Percentiles rank a stretch among this genome's conserved stretches.
Conservation (phyloP, 176 grass and related monocot species). For the Musa troglodytarum region DNA sequence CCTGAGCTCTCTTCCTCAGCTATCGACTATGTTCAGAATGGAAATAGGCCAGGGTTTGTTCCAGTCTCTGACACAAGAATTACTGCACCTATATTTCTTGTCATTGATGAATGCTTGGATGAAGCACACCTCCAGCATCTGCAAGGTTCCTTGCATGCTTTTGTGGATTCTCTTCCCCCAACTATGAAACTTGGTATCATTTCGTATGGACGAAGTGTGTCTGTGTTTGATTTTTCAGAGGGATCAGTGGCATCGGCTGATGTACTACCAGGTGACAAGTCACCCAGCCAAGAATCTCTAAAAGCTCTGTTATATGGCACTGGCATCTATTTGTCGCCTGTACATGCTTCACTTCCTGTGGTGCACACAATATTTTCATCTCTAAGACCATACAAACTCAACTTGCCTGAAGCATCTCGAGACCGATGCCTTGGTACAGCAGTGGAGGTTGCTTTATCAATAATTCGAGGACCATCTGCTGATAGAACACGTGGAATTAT, state of each 20-base stretch:
- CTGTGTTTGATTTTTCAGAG: constrained; percentile 94
- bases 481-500: constrained; percentile 77
- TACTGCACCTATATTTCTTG: constrained; percentile 64
- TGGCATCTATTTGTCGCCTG: constrained; percentile 69
- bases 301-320: constrained; percentile 78
- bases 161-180: constrained; percentile 66
- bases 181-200: constrained; percentile 71
- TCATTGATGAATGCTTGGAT: constrained; percentile 78
- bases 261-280: constrained; percentile 68
- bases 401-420: constrained; percentile 62
- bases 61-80: constrained; percentile 60
- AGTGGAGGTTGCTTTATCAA: constrained; percentile 70
- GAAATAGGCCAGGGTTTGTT: constrained; percentile 69
- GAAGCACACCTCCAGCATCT: constrained; percentile 82
- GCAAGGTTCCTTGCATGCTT: constrained; percentile 91
- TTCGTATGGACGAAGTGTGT: constrained; percentile 69
- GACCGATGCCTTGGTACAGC: constrained; percentile 83
- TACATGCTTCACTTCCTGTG: constrained; percentile 78
- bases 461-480: constrained; percentile 67
- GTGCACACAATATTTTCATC: constrained; percentile 88
- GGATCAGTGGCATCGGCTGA: constrained; percentile 54
- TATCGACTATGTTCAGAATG: constrained; percentile 70
- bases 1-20: constrained; percentile 51
- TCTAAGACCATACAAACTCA: constrained; percentile 62
- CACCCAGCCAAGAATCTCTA: constrained; percentile 57